A percentile compares a stretch with the other conserved stretches of the same genome.
phyloP scores from a whole-genome alignment of 1,284 basidiomycete species.

The Athelia sp. region DNA sequence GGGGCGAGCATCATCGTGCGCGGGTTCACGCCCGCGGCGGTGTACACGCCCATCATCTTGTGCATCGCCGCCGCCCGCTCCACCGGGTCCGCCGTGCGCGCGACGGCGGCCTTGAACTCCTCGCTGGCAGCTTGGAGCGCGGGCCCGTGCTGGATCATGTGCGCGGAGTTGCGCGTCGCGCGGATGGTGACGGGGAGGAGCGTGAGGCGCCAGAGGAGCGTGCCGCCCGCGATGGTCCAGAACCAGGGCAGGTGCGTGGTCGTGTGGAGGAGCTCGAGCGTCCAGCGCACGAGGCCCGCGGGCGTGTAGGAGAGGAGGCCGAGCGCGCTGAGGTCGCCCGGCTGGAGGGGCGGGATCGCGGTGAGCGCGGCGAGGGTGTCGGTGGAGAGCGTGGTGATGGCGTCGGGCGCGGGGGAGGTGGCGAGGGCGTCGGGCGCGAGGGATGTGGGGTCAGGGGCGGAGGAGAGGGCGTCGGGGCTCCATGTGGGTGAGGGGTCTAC shows the following conservation, averaged over 20 bases:
- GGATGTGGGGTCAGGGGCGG: too few species aligned
- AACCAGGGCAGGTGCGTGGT: conserved; percentile 82
- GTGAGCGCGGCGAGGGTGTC: too few species aligned
- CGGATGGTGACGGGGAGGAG: conserved; percentile 71
- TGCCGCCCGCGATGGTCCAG: conserved; percentile 73
- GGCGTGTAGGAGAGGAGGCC: conserved; percentile 65
- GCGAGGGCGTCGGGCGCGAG: too few species aligned
- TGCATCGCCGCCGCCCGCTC: background rate
- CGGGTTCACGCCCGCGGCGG: background rate
- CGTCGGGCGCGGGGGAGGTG: too few species aligned
- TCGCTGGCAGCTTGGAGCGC: background rate
- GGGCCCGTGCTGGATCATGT: conserved; percentile 31
- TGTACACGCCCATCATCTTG: background rate
- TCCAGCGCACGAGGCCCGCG: conserved; percentile 58
- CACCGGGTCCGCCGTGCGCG: background rate
- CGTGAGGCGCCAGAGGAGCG: conserved; percentile 62
- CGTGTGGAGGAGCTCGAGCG: conserved; percentile 72
- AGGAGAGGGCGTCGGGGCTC: too few species aligned
- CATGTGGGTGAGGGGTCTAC: too few species aligned
- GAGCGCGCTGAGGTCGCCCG: conserved; percentile 75
- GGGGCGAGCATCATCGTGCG: background rate
- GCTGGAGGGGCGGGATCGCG: conserved; percentile 47
- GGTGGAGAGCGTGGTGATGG: too few species aligned
- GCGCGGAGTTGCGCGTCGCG: conserved; percentile 62
- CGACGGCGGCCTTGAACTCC: background rate